Percentiles rank a stretch among this genome's conserved stretches.
Evolutionary conservation across 2,329 filamentous ascomycete species (phyloP).

Genomic region (Passalora sequoiae): DNA sequence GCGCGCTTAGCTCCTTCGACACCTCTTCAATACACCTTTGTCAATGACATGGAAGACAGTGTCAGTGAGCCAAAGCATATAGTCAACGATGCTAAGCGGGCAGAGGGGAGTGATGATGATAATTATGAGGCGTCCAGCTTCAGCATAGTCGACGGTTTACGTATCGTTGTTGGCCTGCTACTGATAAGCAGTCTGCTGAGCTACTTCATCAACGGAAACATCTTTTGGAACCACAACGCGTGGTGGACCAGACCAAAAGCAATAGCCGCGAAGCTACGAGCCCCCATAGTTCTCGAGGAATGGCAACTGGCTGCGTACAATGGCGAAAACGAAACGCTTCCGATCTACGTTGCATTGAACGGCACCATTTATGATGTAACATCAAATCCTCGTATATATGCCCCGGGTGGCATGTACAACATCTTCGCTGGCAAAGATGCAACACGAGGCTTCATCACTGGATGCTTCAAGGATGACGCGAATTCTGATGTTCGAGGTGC

Average conservation of each 20-base stretch:
- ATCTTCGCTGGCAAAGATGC: slow-evolving; percentile 85
- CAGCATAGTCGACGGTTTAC: slow-evolving; percentile 29
- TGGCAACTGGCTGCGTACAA: slow-evolving; percentile 69
- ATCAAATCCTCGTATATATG: slow-evolving; percentile 50
- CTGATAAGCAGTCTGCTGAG: slow-evolving; percentile 34
- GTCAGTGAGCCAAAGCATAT: no score
- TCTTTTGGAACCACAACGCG: slow-evolving; percentile 62
- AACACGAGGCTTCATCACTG: slow-evolving; percentile 81
- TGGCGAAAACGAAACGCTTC: slow-evolving; percentile 67
- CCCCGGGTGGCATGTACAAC: slow-evolving; percentile 74
- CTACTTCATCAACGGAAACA: slow-evolving; percentile 41
- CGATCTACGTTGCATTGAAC: slow-evolving; percentile 87
- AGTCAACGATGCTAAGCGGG: no score
- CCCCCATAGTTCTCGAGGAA: slow-evolving; percentile 67
- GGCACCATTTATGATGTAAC: slow-evolving; percentile 80
- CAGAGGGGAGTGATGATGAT: no score
- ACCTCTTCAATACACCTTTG: no score
- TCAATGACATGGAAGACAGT: no score
- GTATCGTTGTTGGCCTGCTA: slow-evolving; percentile 33
- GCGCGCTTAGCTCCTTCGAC: no score
- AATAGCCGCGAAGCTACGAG: slow-evolving; percentile 28
- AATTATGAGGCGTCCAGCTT: no score
- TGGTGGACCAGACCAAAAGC: slow-evolving; percentile 56
- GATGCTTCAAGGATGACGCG: slow-evolving; percentile 82
- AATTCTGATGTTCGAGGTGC: slow-evolving; percentile 80